phyloP scores from a whole-genome alignment of 495 filamentous ascomycete species.

The Aspergillus haitiensis region DNA sequence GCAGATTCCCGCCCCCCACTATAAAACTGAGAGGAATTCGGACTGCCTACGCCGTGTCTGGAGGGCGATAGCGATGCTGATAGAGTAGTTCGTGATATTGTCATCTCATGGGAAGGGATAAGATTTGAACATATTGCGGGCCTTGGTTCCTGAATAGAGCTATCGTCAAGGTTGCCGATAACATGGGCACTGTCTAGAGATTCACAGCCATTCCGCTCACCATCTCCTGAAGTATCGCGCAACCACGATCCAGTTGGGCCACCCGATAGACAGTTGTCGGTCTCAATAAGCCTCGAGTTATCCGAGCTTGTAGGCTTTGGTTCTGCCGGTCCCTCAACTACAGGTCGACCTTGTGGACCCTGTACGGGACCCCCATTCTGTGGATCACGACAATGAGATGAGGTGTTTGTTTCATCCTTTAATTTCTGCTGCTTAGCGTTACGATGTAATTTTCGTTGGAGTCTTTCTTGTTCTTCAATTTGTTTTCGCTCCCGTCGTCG shows the following conservation, averaged over 20 bases:
- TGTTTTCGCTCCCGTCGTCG: constrained; percentile 73
- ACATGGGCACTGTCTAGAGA: constrained; percentile 40
- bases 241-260: constrained; percentile 37
- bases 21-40: constrained; percentile 56
- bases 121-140: constrained; percentile 37
- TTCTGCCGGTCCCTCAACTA: constrained; percentile 7
- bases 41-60: constrained; percentile 50
- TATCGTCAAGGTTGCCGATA: constrained; percentile 41
- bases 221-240: constrained; percentile 33
- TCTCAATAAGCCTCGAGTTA: constrained; percentile 11
- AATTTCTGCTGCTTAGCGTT: constrained; percentile 65
- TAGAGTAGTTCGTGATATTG: constrained; percentile 55
- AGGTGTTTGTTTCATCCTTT: constrained; percentile 22
- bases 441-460: constrained; percentile 66
- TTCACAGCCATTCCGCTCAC: constrained; percentile 25
- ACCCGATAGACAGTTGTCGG: constrained; percentile 12
- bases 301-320: not conserved
- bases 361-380: constrained; percentile 6
- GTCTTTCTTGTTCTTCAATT: constrained; percentile 66
- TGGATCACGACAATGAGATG: constrained; percentile 1
- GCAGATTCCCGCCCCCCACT: constrained; percentile 46
- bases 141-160: constrained; percentile 38
- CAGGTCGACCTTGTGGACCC: constrained; percentile 15
- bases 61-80: constrained; percentile 58
- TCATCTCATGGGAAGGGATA: constrained; percentile 44